Conservation (phyloP, 2,329 filamentous ascomycete genomes). For the Periconia sp. region DNA sequence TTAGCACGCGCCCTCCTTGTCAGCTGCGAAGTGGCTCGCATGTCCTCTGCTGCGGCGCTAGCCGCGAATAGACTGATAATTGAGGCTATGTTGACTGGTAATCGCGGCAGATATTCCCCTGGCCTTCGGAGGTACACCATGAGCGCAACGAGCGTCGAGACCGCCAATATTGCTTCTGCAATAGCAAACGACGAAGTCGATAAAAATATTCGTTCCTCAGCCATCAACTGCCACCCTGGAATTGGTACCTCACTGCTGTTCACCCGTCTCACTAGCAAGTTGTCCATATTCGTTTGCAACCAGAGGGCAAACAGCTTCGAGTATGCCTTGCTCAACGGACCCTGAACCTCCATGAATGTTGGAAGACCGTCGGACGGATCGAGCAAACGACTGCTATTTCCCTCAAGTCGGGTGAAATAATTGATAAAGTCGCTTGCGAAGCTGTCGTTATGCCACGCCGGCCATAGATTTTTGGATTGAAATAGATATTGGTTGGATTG, state of each 20-base stretch:
- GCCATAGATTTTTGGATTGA: neutral
- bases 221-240: conserved; percentile 15
- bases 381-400: conserved; percentile 41
- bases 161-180: conserved; percentile 49
- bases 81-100: conserved; percentile 60
- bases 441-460: conserved; percentile 57
- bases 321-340: conserved; percentile 39
- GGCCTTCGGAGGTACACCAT: conserved; percentile 53
- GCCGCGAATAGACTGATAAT: conserved; percentile 57
- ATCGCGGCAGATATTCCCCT: conserved; percentile 53
- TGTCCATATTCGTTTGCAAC: conserved; percentile 50
- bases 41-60: conserved; percentile 51
- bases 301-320: conserved; percentile 50
- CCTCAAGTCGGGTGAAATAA: conserved; percentile 49
- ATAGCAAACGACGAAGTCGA: conserved; percentile 55
- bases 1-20: conserved; percentile 19
- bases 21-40: conserved; percentile 27
- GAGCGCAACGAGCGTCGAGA: conserved; percentile 53
- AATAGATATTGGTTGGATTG: conserved; percentile 34
- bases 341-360: conserved; percentile 27
- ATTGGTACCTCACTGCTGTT: conserved; percentile 2
- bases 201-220: conserved; percentile 57
- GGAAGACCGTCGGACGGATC: conserved; percentile 45
- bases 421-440: conserved; percentile 54
- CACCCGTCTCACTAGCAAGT: conserved; percentile 40